These are phyloP conservation scores for Rosa hybrid DNA, from an alignment of 331 rosid species.

Conservation along the genomic window DNA sequence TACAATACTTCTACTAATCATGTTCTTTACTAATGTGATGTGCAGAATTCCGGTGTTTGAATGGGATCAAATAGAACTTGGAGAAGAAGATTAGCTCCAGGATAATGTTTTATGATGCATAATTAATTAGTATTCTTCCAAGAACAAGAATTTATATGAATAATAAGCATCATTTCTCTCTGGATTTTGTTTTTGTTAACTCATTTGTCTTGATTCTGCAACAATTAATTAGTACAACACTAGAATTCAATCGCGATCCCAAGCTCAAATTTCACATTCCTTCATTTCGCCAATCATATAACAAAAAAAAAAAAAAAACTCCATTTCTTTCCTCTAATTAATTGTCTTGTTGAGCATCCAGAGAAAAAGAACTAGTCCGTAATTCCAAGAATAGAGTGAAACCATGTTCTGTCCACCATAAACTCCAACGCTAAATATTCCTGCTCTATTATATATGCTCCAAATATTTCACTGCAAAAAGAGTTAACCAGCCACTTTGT, in stretches of 20 bases:
- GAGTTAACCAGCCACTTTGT: too few relatives aligned
- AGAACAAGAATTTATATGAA: background rate
- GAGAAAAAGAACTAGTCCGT: slow-evolving; percentile 64
- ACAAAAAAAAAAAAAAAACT: too few relatives aligned
- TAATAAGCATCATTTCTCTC: background rate
- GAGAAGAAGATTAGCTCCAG: background rate
- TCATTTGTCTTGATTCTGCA: background rate
- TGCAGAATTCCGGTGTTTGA: background rate
- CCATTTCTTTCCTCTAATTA: too few relatives aligned
- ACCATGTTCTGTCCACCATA: slow-evolving; percentile 84
- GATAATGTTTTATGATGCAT: background rate
- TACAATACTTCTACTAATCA: background rate
- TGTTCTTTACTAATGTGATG: background rate
- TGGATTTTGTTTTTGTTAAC: background rate
- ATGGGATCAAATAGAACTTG: background rate
- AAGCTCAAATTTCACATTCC: background rate
- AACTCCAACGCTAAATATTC: slow-evolving; percentile 71
- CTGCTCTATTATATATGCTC: slow-evolving; percentile 68
- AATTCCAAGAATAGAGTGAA: slow-evolving; percentile 78
- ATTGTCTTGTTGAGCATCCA: slow-evolving; percentile 67
- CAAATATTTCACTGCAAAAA: slow-evolving; percentile 39
- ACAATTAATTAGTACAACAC: background rate
- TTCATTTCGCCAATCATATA: slow-evolving; percentile 29
- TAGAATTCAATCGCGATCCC: too few relatives aligned
- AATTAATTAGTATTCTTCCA: background rate